These are phyloP conservation scores for Polyplosphaeria fusca DNA, from an alignment of 495 filamentous ascomycete species.

Conservation along the genomic window DNA sequence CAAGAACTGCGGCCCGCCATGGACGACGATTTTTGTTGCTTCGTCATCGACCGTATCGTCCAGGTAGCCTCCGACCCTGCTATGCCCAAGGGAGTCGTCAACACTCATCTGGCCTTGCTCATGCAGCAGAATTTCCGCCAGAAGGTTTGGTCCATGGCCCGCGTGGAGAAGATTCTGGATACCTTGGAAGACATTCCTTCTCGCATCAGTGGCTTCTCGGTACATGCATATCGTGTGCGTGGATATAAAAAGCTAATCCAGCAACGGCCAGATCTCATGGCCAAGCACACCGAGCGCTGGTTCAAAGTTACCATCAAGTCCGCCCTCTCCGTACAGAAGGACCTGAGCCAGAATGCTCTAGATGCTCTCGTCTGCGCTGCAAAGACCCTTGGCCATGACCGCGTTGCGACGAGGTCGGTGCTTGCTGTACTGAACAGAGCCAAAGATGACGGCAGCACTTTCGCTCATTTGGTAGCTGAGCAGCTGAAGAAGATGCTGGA, in stretches of 20 bases:
- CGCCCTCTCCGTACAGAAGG: constrained; percentile 72
- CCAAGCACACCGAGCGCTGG: constrained; percentile 62
- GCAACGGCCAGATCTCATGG: constrained; percentile 66
- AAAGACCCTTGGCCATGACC: constrained; percentile 61
- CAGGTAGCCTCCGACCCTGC: constrained; percentile 59
- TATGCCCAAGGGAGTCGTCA: constrained; percentile 71
- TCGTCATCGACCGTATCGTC: constrained; percentile 76
- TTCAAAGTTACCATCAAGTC: constrained; percentile 75
- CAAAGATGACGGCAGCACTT: constrained; percentile 57
- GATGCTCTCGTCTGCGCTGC: constrained; percentile 65
- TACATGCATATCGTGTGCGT: constrained; percentile 66
- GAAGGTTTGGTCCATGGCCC: constrained; percentile 67
- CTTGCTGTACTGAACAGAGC: constrained; percentile 29
- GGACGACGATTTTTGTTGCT: constrained; percentile 71
- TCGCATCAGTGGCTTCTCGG: constrained; percentile 70
- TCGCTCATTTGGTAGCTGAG: constrained; percentile 60
- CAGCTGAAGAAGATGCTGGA: constrained; percentile 67
- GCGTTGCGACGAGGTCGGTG: constrained; percentile 59
- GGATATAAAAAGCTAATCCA: constrained; percentile 72
- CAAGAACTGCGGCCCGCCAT: constrained; percentile 60
- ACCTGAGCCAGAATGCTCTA: constrained; percentile 72
- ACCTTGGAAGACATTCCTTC: constrained; percentile 69
- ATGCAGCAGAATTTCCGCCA: constrained; percentile 71
- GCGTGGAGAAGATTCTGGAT: constrained; percentile 63
- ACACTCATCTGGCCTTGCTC: constrained; percentile 73